Base-by-base conservation (phyloP, 2,329 filamentous ascomycete genomes). In the Trichoderma guizhouense region DNA sequence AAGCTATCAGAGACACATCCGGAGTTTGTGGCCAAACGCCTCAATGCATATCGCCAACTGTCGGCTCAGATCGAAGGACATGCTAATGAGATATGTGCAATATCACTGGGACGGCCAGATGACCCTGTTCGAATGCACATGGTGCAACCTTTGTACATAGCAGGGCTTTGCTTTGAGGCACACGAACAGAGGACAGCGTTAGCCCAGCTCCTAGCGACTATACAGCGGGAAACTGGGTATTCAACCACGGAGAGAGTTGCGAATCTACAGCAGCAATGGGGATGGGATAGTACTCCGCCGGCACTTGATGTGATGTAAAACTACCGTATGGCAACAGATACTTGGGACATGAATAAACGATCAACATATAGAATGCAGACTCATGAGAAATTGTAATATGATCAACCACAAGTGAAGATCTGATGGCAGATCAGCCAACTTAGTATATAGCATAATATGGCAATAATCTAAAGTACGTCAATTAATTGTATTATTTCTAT, bases 121-220 rank as follows among this genome's bases (percentile, higher is more conserved):
- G 64, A 65, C 15, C 70, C 65, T 21, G 70, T 69, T 55, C 65
- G 69, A 43, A 9, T 70, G 5, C 72, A 73, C 21, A 72, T 73
- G 70, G 64, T 69, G 6, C 72, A 72, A 5, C 72, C 72, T 21
- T 57, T 73, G 11, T 68, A 73, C 30, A 39, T 73, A 32, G 72
- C 72, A 8, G 70, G 72, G 18, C 72, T 73, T 8, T 73, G 72
- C 51, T 69, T 73, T n/a, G 65, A 73, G 39, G 18, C 60, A 12
- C 51, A 64, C 18, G 70, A 69, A n/a, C 72, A 73, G 58, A 69
- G 61, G 53, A 32, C 61, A 14, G 53, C 71, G 6, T n/a, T 73
- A 7, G 70, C 51, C 21, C 70, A 66, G 5, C 65, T 73, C 11
- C 65, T 73, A 7, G 57, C 43, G 14, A 67, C 53, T 7, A 72